Base-by-base conservation (phyloP, 2,329 filamentous ascomycete species). In the Chaetothyriales sp. region DNA sequence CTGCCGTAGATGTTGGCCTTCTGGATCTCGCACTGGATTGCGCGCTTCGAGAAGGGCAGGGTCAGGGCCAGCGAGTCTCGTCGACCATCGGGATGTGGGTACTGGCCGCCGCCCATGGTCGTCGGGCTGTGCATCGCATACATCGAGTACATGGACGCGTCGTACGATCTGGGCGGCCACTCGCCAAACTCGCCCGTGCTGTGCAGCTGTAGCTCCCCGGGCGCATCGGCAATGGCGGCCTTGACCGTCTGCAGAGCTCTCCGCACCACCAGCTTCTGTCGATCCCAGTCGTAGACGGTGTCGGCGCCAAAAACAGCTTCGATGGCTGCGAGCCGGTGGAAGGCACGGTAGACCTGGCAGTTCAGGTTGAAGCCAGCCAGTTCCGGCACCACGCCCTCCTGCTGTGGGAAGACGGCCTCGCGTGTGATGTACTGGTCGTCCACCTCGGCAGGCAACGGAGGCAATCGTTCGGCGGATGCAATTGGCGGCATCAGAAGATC, bases 1-100 rank as follows among this genome's bases (percentile, higher is more conserved):
- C 84, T 90, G 1, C 83, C 81, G 63, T 90, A 88, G 43, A 95
- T 86, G 65, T 94, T 94, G 5, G 87, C 86, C 65, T 94, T 94
- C 65, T 94, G 88, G 28, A 95, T 92, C 67, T 94, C 89, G 58
- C 83, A 88, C 63, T 92, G 86, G 4, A 89, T 70, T 18, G 54
- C 29, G 51, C 55, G 22, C 33, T 55, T 60, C 4, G 59, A 56
- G 28, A 63, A 61, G 40, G 69, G 66, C 15, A 40, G 15, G 13
- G 9, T 15, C 5, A 71, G 67, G 43, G 69, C 63, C 53, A 71
- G 69, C 1, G 56, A 51, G 15, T 18, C 54, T 44, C 51, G 58
- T 44, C 50, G 50, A 47, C 49, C 56, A 37, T 20, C 33, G 15
- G 25, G 47, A 18, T 43, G 48, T 43, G 29, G 47, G 18, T 18